Evolutionary conservation across 805 yeast genomes (phyloP).

Genomic region (Cyberlindnera misumaiensis): DNA sequence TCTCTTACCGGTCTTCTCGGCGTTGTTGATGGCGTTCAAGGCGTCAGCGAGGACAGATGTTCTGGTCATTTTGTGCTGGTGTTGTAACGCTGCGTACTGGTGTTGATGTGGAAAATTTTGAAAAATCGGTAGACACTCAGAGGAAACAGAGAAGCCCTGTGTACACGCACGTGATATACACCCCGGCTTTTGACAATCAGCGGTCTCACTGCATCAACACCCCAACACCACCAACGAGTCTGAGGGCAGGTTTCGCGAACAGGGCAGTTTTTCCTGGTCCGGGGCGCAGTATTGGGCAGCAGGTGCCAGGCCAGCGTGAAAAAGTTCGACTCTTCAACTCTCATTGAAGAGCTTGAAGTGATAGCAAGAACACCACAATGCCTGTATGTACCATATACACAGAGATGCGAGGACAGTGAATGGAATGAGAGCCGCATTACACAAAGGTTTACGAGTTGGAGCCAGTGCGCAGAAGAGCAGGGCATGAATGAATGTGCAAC

Average conservation of each 20-base stretch:
- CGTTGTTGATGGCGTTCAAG: conserved; percentile 95
- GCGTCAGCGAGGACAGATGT: conserved; percentile 98
- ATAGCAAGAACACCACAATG: conserved; percentile 28
- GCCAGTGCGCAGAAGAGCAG: too few relatives aligned
- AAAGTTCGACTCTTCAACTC: conserved; percentile 21
- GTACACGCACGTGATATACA: conserved; percentile 1
- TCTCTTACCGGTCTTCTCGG: conserved; percentile 99
- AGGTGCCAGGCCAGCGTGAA: conserved; percentile 8
- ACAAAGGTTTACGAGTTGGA: too few relatives aligned
- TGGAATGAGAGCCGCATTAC: not conserved
- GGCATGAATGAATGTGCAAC: too few relatives aligned
- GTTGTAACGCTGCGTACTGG: conserved; percentile 5
- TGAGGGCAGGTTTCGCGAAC: conserved; percentile 2
- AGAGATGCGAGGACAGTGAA: not conserved
- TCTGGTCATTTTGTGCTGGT: conserved; percentile 70
- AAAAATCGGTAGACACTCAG: conserved; percentile 9
- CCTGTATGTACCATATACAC: conserved; percentile 30
- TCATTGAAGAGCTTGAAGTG: not conserved
- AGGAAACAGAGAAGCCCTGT: conserved; percentile 1
- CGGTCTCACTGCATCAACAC: conserved; percentile 1
- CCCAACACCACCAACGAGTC: conserved; percentile 8
- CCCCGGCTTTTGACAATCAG: conserved; percentile 5
- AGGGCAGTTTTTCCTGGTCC: not conserved
- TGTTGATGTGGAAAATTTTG: conserved; percentile 15
- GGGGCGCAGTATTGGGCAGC: not conserved